Evolutionary conservation across 108 stramenopile species (phyloP).

Genomic region (Cyclotella choctawhatcheeana): DNA sequence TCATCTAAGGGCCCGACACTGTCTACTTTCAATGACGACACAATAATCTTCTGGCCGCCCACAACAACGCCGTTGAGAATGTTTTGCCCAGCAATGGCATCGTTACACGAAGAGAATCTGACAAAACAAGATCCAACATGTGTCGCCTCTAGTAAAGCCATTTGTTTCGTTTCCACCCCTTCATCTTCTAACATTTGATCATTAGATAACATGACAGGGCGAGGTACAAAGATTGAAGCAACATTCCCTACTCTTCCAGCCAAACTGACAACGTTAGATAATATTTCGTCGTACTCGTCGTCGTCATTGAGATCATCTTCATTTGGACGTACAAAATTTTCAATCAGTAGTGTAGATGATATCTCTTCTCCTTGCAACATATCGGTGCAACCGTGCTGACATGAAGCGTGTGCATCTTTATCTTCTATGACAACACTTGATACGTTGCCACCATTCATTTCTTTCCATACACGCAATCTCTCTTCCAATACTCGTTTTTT

Average conservation of each 20-base stretch:
- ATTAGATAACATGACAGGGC: constrained; percentile 6
- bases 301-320: constrained; percentile 75
- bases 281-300: constrained; percentile 83
- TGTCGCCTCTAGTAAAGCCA: not conserved
- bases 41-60: constrained; percentile 56
- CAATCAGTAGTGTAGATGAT: constrained; percentile 43
- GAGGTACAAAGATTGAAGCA: constrained; percentile 58
- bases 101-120: constrained; percentile 40
- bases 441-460: constrained; percentile 28
- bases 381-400: not conserved
- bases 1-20: not conserved
- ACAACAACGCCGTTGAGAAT: constrained; percentile 70
- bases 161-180: not conserved
- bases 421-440: not conserved
- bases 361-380: not conserved
- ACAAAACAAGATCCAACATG: constrained; percentile 58
- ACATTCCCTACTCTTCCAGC: constrained; percentile 70
- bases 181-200: constrained; percentile 1
- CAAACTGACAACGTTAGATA: constrained; percentile 63
- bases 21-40: constrained; percentile 14
- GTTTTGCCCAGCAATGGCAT: constrained; percentile 64
- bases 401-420: not conserved
- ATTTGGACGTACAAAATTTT: constrained; percentile 54
- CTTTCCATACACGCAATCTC: constrained; percentile 73
- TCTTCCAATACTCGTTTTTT: constrained; percentile 87